A percentile compares a stretch with the other conserved stretches of the same genome.
Evolutionary conservation across 2,329 filamentous ascomycete species (phyloP).

Genomic region (Claviceps pazoutovae): DNA sequence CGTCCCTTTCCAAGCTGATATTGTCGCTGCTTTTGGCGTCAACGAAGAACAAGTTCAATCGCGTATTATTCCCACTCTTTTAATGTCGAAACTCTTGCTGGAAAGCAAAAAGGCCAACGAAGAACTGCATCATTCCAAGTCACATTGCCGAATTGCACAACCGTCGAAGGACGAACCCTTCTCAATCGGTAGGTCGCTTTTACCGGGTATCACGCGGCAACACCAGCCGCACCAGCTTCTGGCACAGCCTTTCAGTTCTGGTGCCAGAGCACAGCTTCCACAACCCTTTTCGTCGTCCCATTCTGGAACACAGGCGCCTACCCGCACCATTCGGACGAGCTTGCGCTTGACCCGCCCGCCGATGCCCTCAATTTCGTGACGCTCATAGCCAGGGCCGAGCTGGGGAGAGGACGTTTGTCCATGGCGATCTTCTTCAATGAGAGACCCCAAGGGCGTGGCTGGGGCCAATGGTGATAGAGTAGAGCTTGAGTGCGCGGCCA

Average conservation of each 20-base stretch:
- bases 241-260: constrained; percentile 53
- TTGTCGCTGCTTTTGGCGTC: too few species aligned
- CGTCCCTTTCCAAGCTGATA: too few species aligned
- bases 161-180: constrained; percentile 12
- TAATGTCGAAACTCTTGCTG: too few species aligned
- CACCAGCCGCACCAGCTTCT: constrained; percentile 94
- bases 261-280: constrained; percentile 47
- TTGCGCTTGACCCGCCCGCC: constrained; percentile 81
- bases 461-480: constrained; percentile 8
- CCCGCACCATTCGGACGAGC: constrained; percentile 64
- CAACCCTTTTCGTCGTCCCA: constrained; percentile 62
- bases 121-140: neutral
- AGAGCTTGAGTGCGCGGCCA: constrained; percentile 6
- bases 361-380: constrained; percentile 84
- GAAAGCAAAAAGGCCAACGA: neutral
- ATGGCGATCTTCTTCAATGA: constrained; percentile 19
- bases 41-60: too few species aligned
- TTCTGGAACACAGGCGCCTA: constrained; percentile 76
- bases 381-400: constrained; percentile 59
- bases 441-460: constrained; percentile 11
- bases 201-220: constrained; percentile 54
- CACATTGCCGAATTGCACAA: constrained; percentile 4
- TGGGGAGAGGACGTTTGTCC: constrained; percentile 33
- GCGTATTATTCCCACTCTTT: too few species aligned
- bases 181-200: constrained; percentile 22